These are phyloP conservation scores for Macrocystidia cucumis DNA, from an alignment of 1,284 basidiomycete species.

Conservation along the genomic window DNA sequence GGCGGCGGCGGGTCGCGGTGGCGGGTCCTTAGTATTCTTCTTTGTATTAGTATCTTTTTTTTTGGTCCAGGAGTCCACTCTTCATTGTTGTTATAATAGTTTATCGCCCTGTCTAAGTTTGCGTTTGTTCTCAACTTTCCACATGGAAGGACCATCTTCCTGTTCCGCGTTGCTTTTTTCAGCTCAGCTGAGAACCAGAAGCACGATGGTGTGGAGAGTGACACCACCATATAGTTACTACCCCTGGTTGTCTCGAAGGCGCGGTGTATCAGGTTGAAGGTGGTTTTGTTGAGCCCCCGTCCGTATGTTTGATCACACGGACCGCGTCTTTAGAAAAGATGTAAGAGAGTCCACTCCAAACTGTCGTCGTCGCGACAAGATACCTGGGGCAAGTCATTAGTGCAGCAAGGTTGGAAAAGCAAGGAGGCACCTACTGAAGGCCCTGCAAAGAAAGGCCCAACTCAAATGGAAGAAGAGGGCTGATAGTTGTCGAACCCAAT, in stretches of 20 bases:
- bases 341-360: conserved; percentile 91
- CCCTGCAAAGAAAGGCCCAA: conserved; percentile 47
- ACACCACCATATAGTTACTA: too few relatives aligned
- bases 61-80: too few relatives aligned
- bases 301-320: conserved; percentile 45
- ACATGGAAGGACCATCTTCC: not conserved
- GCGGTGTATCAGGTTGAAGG: conserved; percentile 13
- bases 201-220: too few relatives aligned
- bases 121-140: too few relatives aligned
- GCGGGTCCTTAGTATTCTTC: conserved; percentile 7
- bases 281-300: conserved; percentile 22
- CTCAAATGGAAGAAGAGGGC: conserved; percentile 69
- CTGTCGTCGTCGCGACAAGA: conserved; percentile 82
- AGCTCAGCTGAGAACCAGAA: not conserved
- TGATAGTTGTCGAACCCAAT: conserved; percentile 85
- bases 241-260: too few relatives aligned
- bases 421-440: conserved; percentile 28
- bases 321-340: conserved; percentile 70
- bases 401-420: conserved; percentile 3
- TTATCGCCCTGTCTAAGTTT: too few relatives aligned
- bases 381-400: conserved; percentile 41
- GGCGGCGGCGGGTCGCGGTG: conserved; percentile 35
- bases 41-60: not conserved
- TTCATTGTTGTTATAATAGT: too few relatives aligned
- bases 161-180: conserved; percentile 3